Percentiles rank a stretch among this genome's conserved stretches.
phyloP scores from a whole-genome alignment of 768 basidiomycete genomes.

The Suillus cothurnatus region DNA sequence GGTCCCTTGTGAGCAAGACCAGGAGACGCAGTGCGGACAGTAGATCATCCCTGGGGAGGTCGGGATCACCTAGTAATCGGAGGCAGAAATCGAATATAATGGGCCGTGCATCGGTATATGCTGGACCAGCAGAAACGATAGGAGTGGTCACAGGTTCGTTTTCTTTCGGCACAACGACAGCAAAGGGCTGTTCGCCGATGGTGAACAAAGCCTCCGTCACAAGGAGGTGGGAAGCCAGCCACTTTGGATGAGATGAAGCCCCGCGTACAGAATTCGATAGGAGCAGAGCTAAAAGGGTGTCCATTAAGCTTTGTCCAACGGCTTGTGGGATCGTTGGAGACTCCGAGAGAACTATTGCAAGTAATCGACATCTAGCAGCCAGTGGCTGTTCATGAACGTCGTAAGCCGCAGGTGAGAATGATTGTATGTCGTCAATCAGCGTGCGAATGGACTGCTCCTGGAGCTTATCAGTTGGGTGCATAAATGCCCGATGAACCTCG shows the following conservation, averaged over 20 bases:
- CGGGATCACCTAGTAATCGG: constrained; percentile 63
- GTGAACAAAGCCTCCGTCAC: constrained; percentile 85
- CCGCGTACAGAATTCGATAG: constrained; percentile 54
- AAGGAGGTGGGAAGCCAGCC: constrained; percentile 85
- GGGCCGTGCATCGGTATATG: constrained; percentile 59
- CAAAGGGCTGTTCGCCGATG: constrained; percentile 69
- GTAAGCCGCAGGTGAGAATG: constrained; percentile 63
- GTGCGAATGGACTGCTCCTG: constrained; percentile 67
- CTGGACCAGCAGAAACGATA: constrained; percentile 59
- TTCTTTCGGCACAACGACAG: constrained; percentile 68
- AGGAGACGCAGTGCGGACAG: constrained; percentile 81
- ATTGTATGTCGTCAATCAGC: constrained; percentile 77
- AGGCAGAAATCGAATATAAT: constrained; percentile 78
- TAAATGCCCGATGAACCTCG: constrained; percentile 83
- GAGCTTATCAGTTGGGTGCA: constrained; percentile 58
- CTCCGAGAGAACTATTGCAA: constrained; percentile 83
- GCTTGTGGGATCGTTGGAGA: constrained; percentile 59
- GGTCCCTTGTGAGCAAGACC: constrained; percentile 80
- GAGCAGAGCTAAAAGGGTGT: constrained; percentile 66
- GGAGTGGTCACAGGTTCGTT: constrained; percentile 59
- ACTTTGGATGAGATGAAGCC: constrained; percentile 72
- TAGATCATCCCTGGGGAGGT: constrained; percentile 77
- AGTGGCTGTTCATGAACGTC: constrained; percentile 76
- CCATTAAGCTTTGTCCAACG: constrained; percentile 64
- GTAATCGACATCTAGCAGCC: constrained; percentile 79